Percentiles rank a stretch among this genome's conserved stretches.
phyloP scores from a whole-genome alignment of 2,329 filamentous ascomycete genomes.

The Paecilomyces fulvus region DNA sequence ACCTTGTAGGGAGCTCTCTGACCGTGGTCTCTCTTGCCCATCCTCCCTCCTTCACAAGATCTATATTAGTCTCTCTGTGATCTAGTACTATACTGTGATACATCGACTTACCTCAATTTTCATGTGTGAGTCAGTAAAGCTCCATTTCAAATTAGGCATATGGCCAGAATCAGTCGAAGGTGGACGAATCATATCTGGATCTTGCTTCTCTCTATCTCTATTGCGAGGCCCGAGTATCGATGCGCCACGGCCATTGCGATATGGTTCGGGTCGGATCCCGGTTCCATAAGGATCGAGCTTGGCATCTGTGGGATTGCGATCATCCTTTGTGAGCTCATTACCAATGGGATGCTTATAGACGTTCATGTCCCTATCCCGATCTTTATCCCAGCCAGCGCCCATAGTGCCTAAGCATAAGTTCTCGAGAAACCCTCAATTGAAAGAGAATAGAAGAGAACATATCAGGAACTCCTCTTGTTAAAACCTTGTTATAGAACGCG shows the following conservation, averaged over 20 bases:
- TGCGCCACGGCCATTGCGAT: conserved; percentile 55
- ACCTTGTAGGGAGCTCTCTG: conserved; percentile 21
- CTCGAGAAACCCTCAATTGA: neutral
- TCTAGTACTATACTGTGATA: conserved; percentile 1
- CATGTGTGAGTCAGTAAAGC: conserved; percentile 56
- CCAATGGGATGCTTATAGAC: neutral
- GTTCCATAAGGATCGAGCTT: conserved; percentile 54
- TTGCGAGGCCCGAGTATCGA: conserved; percentile 65
- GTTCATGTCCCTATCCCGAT: neutral
- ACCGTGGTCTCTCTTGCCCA: conserved; percentile 63
- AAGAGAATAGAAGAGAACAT: neutral
- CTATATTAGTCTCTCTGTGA: neutral
- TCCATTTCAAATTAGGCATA: conserved; percentile 65
- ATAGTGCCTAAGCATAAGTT: neutral
- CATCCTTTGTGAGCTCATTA: neutral
- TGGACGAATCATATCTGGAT: conserved; percentile 62
- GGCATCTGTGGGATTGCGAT: conserved; percentile 54
- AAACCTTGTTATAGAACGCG: neutral
- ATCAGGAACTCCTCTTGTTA: neutral
- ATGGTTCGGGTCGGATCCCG: conserved; percentile 57
- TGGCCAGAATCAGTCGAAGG: conserved; percentile 65
- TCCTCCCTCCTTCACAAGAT: conserved; percentile 53
- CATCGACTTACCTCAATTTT: conserved; percentile 49
- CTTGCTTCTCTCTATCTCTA: conserved; percentile 57
- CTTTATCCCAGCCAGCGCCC: neutral